Percentiles rank a stretch among this genome's conserved stretches.
Evolutionary conservation across 768 basidiomycete species (phyloP).

Genomic region (Lyophyllum shimeji): DNA sequence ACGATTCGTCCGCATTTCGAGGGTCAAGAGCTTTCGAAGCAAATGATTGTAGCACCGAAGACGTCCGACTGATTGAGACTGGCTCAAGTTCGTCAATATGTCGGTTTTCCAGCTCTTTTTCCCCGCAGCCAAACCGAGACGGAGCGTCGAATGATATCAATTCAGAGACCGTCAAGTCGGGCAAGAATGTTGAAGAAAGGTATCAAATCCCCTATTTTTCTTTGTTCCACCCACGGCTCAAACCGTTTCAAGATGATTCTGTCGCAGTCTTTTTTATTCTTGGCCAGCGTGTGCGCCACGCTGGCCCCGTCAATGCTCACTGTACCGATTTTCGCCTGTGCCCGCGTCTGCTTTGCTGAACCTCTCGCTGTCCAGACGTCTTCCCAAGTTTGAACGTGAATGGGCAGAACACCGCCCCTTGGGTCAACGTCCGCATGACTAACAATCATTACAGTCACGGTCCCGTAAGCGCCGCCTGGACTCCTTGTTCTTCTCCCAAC

Average conservation of each 20-base stretch:
- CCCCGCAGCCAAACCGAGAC: not conserved
- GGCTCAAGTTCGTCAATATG: slow-evolving; percentile 14
- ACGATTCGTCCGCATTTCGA: not conserved
- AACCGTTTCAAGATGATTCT: slow-evolving; percentile 8
- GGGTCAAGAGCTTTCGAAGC: not conserved
- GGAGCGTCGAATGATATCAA: not conserved
- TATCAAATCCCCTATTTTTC: slow-evolving; percentile 1
- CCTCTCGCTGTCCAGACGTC: slow-evolving; percentile 32
- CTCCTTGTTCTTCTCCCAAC: slow-evolving; percentile 6
- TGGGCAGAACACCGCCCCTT: slow-evolving; percentile 35
- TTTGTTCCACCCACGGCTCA: not conserved
- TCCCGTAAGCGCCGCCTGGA: slow-evolving; percentile 25
- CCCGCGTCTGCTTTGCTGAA: not conserved
- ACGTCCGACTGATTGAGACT: not conserved
- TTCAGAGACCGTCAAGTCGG: not conserved
- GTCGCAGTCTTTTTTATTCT: slow-evolving; percentile 5
- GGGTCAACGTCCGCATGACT: slow-evolving; percentile 43
- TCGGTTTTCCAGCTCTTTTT: slow-evolving; percentile 11
- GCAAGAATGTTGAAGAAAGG: not conserved
- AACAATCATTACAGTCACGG: slow-evolving; percentile 44
- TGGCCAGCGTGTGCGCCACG: slow-evolving; percentile 8
- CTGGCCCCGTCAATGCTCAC: slow-evolving; percentile 10
- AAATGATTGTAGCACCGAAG: not conserved
- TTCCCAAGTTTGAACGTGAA: slow-evolving; percentile 43
- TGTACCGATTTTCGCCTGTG: not conserved